Conservation (phyloP, 2,329 filamentous ascomycete genomes). For the Onygenales sp. region DNA sequence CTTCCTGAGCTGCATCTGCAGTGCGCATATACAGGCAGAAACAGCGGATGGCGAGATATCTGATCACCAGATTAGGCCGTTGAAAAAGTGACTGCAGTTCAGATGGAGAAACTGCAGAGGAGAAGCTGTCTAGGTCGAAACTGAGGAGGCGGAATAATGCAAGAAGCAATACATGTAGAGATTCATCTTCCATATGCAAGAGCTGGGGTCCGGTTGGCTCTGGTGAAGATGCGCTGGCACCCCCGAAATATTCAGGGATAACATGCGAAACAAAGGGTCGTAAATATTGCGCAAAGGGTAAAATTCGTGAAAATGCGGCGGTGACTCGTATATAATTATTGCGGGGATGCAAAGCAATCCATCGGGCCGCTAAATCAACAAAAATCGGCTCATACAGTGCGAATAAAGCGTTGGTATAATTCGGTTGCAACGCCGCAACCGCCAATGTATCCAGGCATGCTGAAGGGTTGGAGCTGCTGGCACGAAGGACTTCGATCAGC, state of each 20-base stretch:
- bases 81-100: slow-evolving; percentile 61
- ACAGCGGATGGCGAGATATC: slow-evolving; percentile 73
- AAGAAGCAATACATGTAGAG: slow-evolving; percentile 46
- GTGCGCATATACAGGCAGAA: slow-evolving; percentile 71
- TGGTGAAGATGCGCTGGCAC: slow-evolving; percentile 24
- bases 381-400: slow-evolving; percentile 65
- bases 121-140: slow-evolving; percentile 62
- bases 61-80: slow-evolving; percentile 48
- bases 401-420: slow-evolving; percentile 49
- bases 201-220: slow-evolving; percentile 21
- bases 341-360: slow-evolving; percentile 42
- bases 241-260: slow-evolving; percentile 25
- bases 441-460: slow-evolving; percentile 64
- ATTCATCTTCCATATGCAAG: slow-evolving; percentile 26
- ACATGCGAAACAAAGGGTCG: slow-evolving; percentile 57
- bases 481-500: slow-evolving; percentile 57
- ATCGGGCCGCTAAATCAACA: slow-evolving; percentile 73
- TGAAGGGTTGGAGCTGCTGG: slow-evolving; percentile 48
- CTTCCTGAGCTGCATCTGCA: slow-evolving; percentile 68
- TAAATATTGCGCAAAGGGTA: slow-evolving; percentile 75
- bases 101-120: slow-evolving; percentile 53
- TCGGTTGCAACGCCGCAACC: slow-evolving; percentile 57
- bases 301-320: slow-evolving; percentile 65
- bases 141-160: slow-evolving; percentile 70
- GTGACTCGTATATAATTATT: slow-evolving; percentile 40